Evolutionary conservation across 306 rosid genomes (phyloP).

Genomic region (Malus orientalis): DNA sequence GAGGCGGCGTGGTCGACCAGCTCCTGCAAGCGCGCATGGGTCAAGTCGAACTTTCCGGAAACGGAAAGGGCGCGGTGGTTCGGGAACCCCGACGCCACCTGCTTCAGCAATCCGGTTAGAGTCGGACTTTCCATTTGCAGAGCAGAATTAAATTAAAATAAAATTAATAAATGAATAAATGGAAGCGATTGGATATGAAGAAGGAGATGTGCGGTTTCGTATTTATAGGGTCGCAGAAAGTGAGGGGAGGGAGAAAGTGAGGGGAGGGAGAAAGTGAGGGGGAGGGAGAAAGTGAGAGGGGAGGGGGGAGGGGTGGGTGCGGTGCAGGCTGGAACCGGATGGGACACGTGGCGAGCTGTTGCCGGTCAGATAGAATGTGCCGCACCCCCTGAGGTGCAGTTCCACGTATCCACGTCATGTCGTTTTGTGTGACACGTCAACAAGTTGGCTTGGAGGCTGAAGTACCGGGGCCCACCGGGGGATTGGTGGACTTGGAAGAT

Average conservation of each 20-base stretch:
- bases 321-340: not conserved
- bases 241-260: too few species aligned
- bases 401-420: not conserved
- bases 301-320: not conserved
- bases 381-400: not conserved
- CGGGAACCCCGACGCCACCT: slow-evolving; percentile 35
- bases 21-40: slow-evolving; percentile 42
- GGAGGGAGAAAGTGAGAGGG: too few species aligned
- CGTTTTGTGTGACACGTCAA: not conserved
- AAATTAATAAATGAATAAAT: not conserved
- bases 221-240: not conserved
- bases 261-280: too few species aligned
- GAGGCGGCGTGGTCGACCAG: slow-evolving; percentile 58
- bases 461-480: not conserved
- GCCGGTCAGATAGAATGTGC: slow-evolving; percentile 9
- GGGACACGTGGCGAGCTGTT: not conserved
- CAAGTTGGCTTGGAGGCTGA: not conserved
- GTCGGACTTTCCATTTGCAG: slow-evolving; percentile 39
- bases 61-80: slow-evolving; percentile 57
- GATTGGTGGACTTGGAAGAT: not conserved
- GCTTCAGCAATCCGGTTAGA: slow-evolving; percentile 47
- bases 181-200: not conserved
- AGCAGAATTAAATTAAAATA: not conserved
- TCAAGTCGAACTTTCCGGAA: slow-evolving; percentile 53
- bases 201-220: not conserved